These are phyloP conservation scores for Rhizoclosmatium globosum DNA, from an alignment of 192 early-diverging fungal species.

Conservation along the genomic window DNA sequence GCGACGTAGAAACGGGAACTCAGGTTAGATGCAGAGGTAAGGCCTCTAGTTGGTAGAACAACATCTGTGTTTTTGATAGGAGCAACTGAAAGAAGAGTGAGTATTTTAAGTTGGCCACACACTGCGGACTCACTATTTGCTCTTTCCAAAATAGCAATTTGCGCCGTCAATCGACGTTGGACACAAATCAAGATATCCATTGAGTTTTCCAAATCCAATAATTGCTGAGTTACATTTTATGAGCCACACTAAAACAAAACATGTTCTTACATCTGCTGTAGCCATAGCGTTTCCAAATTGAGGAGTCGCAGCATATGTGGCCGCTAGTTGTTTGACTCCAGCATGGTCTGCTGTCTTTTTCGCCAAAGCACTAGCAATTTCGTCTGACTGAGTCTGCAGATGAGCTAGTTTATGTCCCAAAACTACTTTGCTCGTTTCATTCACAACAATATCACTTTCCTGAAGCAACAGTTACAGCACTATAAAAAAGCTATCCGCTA, in stretches of 20 bases:
- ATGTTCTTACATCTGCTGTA: slow-evolving; percentile 41
- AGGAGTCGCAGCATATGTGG: slow-evolving; percentile 45
- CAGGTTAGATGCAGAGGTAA: neutral
- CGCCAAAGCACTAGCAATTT: slow-evolving; percentile 30
- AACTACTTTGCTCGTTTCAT: slow-evolving; percentile 52
- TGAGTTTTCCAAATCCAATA: slow-evolving; percentile 51
- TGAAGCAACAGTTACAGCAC: neutral
- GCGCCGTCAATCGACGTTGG: slow-evolving; percentile 29
- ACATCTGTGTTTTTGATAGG: neutral
- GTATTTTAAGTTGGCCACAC: no score
- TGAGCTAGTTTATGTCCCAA: slow-evolving; percentile 53
- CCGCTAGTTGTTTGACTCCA: slow-evolving; percentile 42
- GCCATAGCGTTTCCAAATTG: slow-evolving; percentile 46
- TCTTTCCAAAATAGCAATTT: slow-evolving; percentile 43
- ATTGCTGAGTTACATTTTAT: slow-evolving; percentile 37
- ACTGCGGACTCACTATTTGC: slow-evolving; percentile 25
- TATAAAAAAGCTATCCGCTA: neutral
- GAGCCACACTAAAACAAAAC: neutral
- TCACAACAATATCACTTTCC: slow-evolving; percentile 43
- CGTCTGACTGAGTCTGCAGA: slow-evolving; percentile 39
- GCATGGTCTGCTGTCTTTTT: slow-evolving; percentile 48
- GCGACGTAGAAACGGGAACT: slow-evolving; percentile 34
- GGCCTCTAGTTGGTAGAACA: neutral
- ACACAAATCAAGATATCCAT: slow-evolving; percentile 47
- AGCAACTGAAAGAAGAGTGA: neutral